Percentiles rank a stretch among this genome's conserved stretches.
Evolutionary conservation across 2,329 filamentous ascomycete species (phyloP).

Genomic region (Orbilia javanica): DNA sequence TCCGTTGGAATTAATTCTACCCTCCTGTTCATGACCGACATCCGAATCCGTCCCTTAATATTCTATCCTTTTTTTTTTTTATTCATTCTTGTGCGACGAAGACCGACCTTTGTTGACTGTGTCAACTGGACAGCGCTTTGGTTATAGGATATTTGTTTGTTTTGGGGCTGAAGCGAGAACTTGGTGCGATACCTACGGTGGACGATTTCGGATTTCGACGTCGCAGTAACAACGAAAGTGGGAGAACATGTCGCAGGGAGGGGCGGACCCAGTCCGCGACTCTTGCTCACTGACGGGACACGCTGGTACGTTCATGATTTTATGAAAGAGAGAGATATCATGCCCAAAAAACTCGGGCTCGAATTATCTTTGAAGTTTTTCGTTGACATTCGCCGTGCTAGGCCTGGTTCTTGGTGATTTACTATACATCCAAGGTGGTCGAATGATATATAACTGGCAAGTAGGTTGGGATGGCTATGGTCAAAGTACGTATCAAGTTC

Average conservation of each 20-base stretch:
- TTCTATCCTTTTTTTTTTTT: background rate
- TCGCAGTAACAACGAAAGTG: background rate
- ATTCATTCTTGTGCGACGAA: background rate
- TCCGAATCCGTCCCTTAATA: background rate
- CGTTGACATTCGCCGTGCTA: background rate
- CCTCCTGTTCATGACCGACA: background rate
- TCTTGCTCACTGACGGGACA: constrained; percentile 51
- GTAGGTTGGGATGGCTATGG: constrained; percentile 25
- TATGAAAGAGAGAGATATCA: background rate
- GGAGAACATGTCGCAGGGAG: constrained; percentile 27
- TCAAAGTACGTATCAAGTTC: constrained; percentile 34
- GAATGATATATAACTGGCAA: constrained; percentile 52
- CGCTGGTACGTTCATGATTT: constrained; percentile 18
- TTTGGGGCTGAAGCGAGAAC: background rate
- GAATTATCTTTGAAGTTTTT: background rate
- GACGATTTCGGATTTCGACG: background rate
- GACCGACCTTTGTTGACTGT: background rate
- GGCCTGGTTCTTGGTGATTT: constrained; percentile 30
- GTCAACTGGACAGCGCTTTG: background rate
- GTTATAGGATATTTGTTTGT: background rate
- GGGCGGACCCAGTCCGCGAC: constrained; percentile 43
- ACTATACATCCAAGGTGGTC: constrained; percentile 43
- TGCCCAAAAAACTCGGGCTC: background rate
- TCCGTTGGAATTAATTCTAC: background rate
- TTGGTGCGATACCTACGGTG: background rate